Evolutionary conservation across 1,284 basidiomycete species (phyloP).

Genomic region (Apiotrichum sp.): DNA sequence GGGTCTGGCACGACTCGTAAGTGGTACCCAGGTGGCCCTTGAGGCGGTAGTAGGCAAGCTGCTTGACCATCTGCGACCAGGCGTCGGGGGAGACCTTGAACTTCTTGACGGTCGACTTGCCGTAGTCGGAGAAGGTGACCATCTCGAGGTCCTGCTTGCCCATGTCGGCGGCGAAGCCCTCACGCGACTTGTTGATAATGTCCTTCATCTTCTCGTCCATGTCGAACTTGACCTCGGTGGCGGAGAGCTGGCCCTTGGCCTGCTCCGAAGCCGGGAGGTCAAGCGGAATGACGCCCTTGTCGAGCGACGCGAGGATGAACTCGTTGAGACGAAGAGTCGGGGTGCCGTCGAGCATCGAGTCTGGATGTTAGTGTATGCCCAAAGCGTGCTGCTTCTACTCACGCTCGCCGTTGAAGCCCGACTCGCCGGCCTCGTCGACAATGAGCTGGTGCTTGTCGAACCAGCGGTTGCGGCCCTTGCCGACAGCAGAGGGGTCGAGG

Average conservation of each 20-base stretch:
- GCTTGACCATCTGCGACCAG: slow-evolving; percentile 91
- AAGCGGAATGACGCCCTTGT: slow-evolving; percentile 68
- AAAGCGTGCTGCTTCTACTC: slow-evolving; percentile 18
- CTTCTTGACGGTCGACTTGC: slow-evolving; percentile 81
- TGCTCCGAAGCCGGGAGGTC: slow-evolving; percentile 47
- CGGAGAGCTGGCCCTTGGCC: slow-evolving; percentile 50
- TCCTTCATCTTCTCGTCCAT: slow-evolving; percentile 54
- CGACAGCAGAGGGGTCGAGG: slow-evolving; percentile 23
- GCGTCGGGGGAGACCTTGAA: slow-evolving; percentile 88
- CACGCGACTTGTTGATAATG: slow-evolving; percentile 53
- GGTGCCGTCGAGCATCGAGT: slow-evolving; percentile 68
- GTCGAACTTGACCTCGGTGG: slow-evolving; percentile 66
- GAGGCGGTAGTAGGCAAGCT: slow-evolving; percentile 90
- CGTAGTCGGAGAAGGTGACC: slow-evolving; percentile 85
- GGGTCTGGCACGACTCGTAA: slow-evolving; percentile 92
- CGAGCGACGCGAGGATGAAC: slow-evolving; percentile 75
- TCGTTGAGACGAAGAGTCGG: slow-evolving; percentile 94
- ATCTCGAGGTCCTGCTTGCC: slow-evolving; percentile 75
- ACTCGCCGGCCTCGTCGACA: slow-evolving; percentile 87
- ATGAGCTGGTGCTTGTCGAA: slow-evolving; percentile 97
- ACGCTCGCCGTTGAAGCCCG: slow-evolving; percentile 67
- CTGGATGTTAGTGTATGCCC: slow-evolving; percentile 12
- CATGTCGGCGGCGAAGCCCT: slow-evolving; percentile 71
- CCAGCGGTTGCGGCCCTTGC: slow-evolving; percentile 75
- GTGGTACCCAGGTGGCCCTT: slow-evolving; percentile 70